Base-by-base conservation (phyloP, 2,329 filamentous ascomycete species). In the Ascochyta rabiei region DNA sequence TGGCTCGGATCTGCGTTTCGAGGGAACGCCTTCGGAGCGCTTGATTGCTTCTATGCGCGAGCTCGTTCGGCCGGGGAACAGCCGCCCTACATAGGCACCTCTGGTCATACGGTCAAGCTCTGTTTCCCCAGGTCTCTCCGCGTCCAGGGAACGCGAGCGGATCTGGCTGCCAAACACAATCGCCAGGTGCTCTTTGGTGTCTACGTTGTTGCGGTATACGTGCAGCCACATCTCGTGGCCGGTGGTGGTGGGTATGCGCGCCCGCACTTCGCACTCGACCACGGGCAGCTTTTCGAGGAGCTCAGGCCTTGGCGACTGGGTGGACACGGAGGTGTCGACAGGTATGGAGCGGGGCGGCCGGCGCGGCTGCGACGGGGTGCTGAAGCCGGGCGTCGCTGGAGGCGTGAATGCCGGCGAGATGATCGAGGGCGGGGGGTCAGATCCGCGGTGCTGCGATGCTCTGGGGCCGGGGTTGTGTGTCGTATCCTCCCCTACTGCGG, bases 161-260 rank as follows among this genome's bases (percentile, higher is more conserved):
- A 98, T 97, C 42, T 87, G 82, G 55, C 88, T 87, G 2, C 95
- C 95, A 75, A 99, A 99, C 0, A 99, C 95, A 70, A 99, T 98
- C 16, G 95, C 95, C 46, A 99, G 79, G 73, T 99, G 95, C 72
- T 99, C 95, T 76, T 99, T 99, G 62, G 88, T 90, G 75, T 99
- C 95, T 6, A 91, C 86, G 66, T 90, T 90, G 76, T 99, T 99
- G 60, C 88, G 88, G 78, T 99, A 99, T 0, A 98, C 81, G 71
- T 99, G 93, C 46, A 99, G 78, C 76, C 96, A 99, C 92, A 99
- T 98, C 76, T 99, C 93, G 10, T 92, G 90, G 3, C 93, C 93
- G 0, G 84, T 86, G 2, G 91, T 93, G 0, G 93, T 98, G 0
- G 95, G 95, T 66, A 99, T 99, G 49, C 95, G 88, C 16, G 95